These are phyloP conservation scores for Phellopilus nigrolimitatus DNA, from an alignment of 1,284 basidiomycete genomes.

Conservation along the genomic window DNA sequence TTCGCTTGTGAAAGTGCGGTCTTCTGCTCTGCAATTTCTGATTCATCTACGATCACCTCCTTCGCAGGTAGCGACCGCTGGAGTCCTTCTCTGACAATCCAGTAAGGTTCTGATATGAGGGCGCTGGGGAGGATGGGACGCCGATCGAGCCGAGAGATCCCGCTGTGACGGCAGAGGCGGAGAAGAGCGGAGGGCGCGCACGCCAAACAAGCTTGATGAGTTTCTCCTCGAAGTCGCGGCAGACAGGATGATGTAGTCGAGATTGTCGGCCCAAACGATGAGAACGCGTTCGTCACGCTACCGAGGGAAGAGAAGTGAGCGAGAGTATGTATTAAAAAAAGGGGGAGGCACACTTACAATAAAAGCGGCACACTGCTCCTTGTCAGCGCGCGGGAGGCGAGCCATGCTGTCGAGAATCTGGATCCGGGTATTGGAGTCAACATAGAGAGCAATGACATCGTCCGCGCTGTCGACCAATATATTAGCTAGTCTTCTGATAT, in stretches of 20 bases:
- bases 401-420: conserved; percentile 62
- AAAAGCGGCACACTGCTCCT: conserved; percentile 83
- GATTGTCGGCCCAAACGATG: conserved; percentile 72
- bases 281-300: conserved; percentile 72
- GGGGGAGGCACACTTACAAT: conserved; percentile 41
- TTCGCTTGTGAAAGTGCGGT: conserved; percentile 12
- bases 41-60: not conserved
- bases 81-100: no score
- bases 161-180: conserved; percentile 33
- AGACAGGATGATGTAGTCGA: conserved; percentile 63
- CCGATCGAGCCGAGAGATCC: conserved; percentile 29
- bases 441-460: conserved; percentile 22
- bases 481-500: not conserved
- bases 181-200: conserved; percentile 34
- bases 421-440: conserved; percentile 46
- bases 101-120: conserved; percentile 5
- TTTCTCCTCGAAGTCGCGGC: conserved; percentile 66
- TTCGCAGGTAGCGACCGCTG: not conserved
- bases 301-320: conserved; percentile 12
- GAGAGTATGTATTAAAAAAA: not conserved
- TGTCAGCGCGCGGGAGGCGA: conserved; percentile 64
- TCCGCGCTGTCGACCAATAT: conserved; percentile 9
- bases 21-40: not conserved
- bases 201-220: conserved; percentile 81
- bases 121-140: not conserved